phyloP scores from a whole-genome alignment of 176 grass and related monocot species.

The Elaeis guineensis region DNA sequence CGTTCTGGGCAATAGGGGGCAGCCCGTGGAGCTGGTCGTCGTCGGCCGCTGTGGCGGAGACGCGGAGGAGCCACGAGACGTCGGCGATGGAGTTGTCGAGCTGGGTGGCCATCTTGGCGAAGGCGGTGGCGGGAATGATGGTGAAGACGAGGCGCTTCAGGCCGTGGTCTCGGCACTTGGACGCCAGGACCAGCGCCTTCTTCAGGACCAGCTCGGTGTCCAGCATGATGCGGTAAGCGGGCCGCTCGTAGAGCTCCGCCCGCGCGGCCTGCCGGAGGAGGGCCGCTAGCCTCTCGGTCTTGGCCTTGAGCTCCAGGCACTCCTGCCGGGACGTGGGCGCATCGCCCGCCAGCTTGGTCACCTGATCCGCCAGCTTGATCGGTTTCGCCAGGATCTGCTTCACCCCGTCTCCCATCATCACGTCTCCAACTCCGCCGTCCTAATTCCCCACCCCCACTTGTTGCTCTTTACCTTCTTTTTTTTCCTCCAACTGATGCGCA shows the following conservation, averaged over 20 bases:
- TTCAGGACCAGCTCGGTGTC: constrained; percentile 1
- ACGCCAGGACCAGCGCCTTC: not conserved
- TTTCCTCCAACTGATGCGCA: too few relatives aligned
- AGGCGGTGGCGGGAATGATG: constrained; percentile 1
- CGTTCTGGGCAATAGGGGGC: constrained; percentile 3
- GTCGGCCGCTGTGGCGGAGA: not conserved
- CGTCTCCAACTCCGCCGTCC: not conserved
- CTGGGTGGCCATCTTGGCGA: not conserved
- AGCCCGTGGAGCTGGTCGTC: not conserved
- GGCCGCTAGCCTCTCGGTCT: not conserved
- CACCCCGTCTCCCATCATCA: not conserved
- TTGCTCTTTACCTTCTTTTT: too few relatives aligned
- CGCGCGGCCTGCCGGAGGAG: constrained; percentile 10
- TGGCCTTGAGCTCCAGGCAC: constrained; percentile 5
- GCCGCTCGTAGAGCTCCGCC: constrained; percentile 7
- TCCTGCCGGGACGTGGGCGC: not conserved
- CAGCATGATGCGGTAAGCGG: not conserved
- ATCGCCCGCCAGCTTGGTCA: constrained; percentile 5
- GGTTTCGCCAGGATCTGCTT: constrained; percentile 8
- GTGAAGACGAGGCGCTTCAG: not conserved
- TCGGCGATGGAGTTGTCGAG: constrained; percentile 1
- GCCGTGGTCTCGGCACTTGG: not conserved
- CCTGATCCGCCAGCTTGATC: constrained; percentile 5
- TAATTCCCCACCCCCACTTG: too few relatives aligned
- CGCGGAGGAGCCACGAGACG: constrained; percentile 1